Conservation (phyloP, 2,329 filamentous ascomycete genomes). For the Fusarium albosuccineum region DNA sequence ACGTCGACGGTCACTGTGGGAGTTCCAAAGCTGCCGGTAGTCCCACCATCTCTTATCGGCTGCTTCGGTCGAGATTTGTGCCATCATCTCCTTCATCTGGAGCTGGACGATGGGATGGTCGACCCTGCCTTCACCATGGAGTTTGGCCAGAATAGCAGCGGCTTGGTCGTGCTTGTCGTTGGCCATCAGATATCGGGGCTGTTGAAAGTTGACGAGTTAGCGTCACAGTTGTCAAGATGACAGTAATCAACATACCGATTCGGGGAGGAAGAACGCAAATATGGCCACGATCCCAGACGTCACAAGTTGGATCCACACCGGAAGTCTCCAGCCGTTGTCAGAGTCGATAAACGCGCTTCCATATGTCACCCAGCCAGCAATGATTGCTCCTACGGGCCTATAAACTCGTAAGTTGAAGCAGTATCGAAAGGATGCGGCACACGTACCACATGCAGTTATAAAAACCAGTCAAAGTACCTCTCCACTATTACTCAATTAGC, state of each 20-base stretch:
- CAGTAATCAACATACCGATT: conserved; percentile 45
- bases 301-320: conserved; percentile 54
- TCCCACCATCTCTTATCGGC: conserved; percentile 67
- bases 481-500: conserved; percentile 51
- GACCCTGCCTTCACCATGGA: conserved; percentile 50
- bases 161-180: conserved; percentile 54
- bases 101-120: conserved; percentile 55
- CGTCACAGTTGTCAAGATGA: no score
- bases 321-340: conserved; percentile 53
- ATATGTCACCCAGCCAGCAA: conserved; percentile 67
- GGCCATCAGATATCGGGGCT: conserved; percentile 57
- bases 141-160: conserved; percentile 51
- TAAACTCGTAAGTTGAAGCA: not conserved
- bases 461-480: conserved; percentile 57
- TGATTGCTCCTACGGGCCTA: conserved; percentile 59
- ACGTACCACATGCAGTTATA: conserved; percentile 53
- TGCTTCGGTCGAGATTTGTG: conserved; percentile 55
- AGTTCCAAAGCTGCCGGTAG: conserved; percentile 65
- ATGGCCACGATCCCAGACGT: conserved; percentile 53
- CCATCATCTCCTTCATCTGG: conserved; percentile 56
- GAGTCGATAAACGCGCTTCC: conserved; percentile 58
- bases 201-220: not conserved
- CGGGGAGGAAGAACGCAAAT: conserved; percentile 54
- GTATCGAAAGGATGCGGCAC: rapidly evolving
- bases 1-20: conserved; percentile 61